phyloP scores from a whole-genome alignment of 768 basidiomycete genomes.

The Royoungia palumana region DNA sequence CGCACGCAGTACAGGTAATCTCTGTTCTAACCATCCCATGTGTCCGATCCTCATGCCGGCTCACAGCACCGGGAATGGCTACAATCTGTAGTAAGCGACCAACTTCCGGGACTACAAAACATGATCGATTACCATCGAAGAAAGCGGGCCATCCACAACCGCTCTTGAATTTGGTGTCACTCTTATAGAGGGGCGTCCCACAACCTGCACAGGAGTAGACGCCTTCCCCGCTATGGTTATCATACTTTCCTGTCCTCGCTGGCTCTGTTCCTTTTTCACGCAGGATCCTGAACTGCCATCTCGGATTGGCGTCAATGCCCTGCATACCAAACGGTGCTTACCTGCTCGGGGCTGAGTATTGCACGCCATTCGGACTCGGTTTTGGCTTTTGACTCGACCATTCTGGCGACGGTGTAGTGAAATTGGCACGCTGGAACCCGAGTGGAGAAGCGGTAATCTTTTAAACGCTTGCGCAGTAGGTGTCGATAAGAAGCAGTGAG shows the following conservation, averaged over 20 bases:
- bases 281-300: slow-evolving; percentile 71
- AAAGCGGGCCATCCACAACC: slow-evolving; percentile 99
- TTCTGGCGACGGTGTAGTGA: slow-evolving; percentile 6
- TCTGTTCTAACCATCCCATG: slow-evolving; percentile 73
- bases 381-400: slow-evolving; percentile 37
- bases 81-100: slow-evolving; percentile 2
- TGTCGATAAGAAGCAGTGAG: neutral
- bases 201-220: slow-evolving; percentile 80
- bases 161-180: slow-evolving; percentile 85
- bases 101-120: neutral
- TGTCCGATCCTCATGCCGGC: slow-evolving; percentile 66
- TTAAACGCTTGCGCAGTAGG: neutral
- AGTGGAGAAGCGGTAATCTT: neutral
- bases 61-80: slow-evolving; percentile 91
- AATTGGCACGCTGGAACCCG: slow-evolving; percentile 1
- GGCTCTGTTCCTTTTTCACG: slow-evolving; percentile 86
- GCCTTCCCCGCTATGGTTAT: slow-evolving; percentile 63
- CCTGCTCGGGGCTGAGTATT: slow-evolving; percentile 77
- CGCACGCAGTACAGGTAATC: slow-evolving; percentile 87
- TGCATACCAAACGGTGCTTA: slow-evolving; percentile 29
- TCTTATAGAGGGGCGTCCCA: slow-evolving; percentile 81
- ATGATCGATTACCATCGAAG: slow-evolving; percentile 65
- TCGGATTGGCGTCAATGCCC: neutral
- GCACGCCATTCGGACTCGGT: slow-evolving; percentile 83
- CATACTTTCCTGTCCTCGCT: slow-evolving; percentile 75